Evolutionary conservation across 495 filamentous ascomycete genomes (phyloP).

Genomic region (Podospora comata): DNA sequence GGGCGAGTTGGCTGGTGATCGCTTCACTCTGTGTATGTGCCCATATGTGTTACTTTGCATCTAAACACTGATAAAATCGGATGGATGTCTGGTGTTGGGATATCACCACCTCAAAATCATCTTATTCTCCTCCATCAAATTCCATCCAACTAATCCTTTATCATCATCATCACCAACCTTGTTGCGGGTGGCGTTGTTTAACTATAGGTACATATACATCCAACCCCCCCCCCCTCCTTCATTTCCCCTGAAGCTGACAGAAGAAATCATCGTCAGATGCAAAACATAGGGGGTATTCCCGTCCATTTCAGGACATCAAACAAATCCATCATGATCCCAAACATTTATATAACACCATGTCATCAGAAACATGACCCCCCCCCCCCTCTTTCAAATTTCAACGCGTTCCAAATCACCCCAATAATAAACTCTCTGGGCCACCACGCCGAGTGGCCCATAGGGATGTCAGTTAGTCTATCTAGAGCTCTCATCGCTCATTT

Average conservation of each 20-base stretch:
- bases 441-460: no score
- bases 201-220: neutral
- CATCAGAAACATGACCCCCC: neutral
- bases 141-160: neutral
- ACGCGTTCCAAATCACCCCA: no score
- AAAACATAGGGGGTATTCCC: neutral
- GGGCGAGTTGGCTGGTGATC: no score
- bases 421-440: no score
- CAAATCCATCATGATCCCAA: neutral
- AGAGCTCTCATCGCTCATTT: no score
- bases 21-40: no score
- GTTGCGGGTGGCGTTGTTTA: neutral
- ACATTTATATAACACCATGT: neutral
- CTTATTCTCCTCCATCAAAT: neutral
- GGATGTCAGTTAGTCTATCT: no score
- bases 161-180: neutral
- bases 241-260: neutral
- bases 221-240: no score
- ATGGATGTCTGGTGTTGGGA: no score
- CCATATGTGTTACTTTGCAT: no score
- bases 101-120: neutral
- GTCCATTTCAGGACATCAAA: neutral
- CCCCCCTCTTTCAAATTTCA: no score
- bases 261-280: neutral
- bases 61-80: no score